A percentile compares a stretch with the other conserved stretches of the same genome.
These are phyloP conservation scores for Pleurotus pulmonarius DNA, from an alignment of 768 basidiomycete genomes.

Conservation along the genomic window DNA sequence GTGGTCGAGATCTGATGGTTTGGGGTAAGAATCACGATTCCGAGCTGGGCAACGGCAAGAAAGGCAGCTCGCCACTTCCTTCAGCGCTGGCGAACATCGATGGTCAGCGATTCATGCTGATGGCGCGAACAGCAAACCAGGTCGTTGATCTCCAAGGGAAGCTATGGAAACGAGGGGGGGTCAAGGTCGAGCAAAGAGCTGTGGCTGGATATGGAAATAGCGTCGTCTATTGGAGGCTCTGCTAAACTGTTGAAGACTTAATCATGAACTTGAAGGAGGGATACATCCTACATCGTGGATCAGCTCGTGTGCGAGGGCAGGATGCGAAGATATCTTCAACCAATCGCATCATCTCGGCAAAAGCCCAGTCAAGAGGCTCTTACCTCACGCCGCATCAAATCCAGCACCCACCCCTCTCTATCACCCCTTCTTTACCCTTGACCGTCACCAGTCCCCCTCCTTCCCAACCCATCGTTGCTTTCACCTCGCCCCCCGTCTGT, in stretches of 20 bases:
- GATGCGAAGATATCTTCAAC: background rate
- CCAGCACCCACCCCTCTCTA: background rate
- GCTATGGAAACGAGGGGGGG: conserved; percentile 53
- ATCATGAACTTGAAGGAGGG: background rate
- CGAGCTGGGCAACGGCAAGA: conserved; percentile 75
- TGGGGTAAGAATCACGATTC: conserved; percentile 76
- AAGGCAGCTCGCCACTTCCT: conserved; percentile 54
- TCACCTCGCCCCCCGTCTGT: background rate
- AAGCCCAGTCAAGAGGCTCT: background rate
- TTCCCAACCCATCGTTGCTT: background rate
- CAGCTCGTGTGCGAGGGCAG: background rate
- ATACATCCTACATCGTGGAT: background rate
- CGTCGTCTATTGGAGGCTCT: conserved; percentile 68
- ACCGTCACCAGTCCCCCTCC: conserved; percentile 11
- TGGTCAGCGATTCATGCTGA: conserved; percentile 60
- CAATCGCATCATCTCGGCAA: conserved; percentile 5
- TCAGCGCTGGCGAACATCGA: conserved; percentile 44
- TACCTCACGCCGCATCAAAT: background rate
- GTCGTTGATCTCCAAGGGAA: conserved; percentile 60
- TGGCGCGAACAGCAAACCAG: conserved; percentile 40
- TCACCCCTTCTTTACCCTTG: conserved; percentile 1
- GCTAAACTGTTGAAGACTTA: conserved; percentile 3
- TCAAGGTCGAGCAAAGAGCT: conserved; percentile 61
- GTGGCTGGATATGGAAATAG: conserved; percentile 62
- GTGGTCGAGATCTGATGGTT: conserved; percentile 61